Evolutionary conservation across 148 eudicot species (phyloP).

Genomic region (Gaultheria prostrata): DNA sequence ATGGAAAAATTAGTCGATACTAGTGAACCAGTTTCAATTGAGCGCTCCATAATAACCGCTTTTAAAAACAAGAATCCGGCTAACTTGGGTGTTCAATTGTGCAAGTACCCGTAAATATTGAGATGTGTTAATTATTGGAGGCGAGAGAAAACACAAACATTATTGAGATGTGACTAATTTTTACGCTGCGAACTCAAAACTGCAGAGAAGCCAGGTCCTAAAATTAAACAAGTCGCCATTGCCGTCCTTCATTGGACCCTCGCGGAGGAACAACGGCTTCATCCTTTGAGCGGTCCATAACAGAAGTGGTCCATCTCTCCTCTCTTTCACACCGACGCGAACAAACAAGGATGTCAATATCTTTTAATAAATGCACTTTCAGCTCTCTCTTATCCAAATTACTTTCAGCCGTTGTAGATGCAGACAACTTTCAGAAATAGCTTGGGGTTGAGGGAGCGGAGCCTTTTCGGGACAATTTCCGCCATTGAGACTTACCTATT

Average conservation of each 20-base stretch:
- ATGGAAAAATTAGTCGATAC: no score
- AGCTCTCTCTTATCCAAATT: not conserved
- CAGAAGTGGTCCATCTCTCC: constrained; percentile 19
- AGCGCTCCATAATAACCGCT: not conserved
- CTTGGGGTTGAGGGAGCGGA: no score
- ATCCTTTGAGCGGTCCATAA: constrained; percentile 4
- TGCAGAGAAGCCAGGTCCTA: not conserved
- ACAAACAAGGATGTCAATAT: constrained; percentile 13
- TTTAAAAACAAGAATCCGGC: not conserved
- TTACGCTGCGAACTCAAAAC: no score
- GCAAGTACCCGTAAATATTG: no score
- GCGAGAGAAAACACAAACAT: no score
- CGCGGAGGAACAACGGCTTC: not conserved
- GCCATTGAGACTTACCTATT: no score
- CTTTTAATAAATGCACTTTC: not conserved
- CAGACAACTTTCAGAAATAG: no score
- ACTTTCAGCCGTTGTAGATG: not conserved
- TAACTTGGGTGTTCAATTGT: not conserved
- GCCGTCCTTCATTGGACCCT: constrained; percentile 7
- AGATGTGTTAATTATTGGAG: no score
- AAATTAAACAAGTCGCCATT: not conserved
- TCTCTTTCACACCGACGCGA: not conserved
- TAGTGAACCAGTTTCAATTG: not conserved
- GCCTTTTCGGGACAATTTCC: no score
- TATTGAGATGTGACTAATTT: not conserved